Conservation (phyloP, 176 grass and related monocot species). For the Hordeum marinum region DNA sequence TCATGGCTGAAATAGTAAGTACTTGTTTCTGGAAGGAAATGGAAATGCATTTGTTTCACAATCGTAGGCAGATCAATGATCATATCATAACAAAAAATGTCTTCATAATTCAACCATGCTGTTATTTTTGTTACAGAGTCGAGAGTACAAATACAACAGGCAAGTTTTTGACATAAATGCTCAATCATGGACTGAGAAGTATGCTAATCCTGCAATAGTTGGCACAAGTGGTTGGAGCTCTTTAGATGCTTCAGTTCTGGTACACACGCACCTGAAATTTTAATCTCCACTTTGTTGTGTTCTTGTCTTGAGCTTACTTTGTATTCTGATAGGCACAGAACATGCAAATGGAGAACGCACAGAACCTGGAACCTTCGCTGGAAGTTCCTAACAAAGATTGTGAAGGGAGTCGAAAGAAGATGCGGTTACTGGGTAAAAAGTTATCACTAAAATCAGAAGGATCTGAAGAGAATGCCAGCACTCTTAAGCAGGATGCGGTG, state of each 20-base stretch:
- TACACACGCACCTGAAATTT: slow-evolving; percentile 14
- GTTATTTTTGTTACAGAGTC: slow-evolving; percentile 50
- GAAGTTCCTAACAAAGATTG: slow-evolving; percentile 19
- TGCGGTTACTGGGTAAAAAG: slow-evolving; percentile 44
- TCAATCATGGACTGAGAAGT: slow-evolving; percentile 61
- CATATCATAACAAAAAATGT: neutral
- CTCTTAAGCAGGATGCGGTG: slow-evolving; percentile 23
- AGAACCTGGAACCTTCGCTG: slow-evolving; percentile 12
- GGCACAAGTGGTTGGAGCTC: slow-evolving; percentile 32
- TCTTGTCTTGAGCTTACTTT: neutral
- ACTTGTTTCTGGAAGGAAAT: slow-evolving; percentile 34
- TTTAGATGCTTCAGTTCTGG: slow-evolving; percentile 21
- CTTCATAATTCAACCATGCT: slow-evolving; percentile 20
- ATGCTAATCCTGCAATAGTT: slow-evolving; percentile 57
- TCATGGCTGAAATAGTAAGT: slow-evolving; percentile 91
- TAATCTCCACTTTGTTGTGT: neutral
- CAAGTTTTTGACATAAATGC: slow-evolving; percentile 77
- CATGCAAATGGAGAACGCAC: slow-evolving; percentile 32
- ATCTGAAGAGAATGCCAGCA: slow-evolving; percentile 21
- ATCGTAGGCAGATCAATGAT: slow-evolving; percentile 2
- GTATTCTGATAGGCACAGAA: slow-evolving; percentile 30
- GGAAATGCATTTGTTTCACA: slow-evolving; percentile 23
- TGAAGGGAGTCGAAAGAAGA: slow-evolving; percentile 45
- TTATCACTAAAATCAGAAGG: slow-evolving; percentile 43
- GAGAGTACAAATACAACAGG: slow-evolving; percentile 80